Percentiles rank a stretch among this genome's conserved stretches.
Conservation (phyloP, 768 basidiomycete genomes). For the Roridomyces roridus region DNA sequence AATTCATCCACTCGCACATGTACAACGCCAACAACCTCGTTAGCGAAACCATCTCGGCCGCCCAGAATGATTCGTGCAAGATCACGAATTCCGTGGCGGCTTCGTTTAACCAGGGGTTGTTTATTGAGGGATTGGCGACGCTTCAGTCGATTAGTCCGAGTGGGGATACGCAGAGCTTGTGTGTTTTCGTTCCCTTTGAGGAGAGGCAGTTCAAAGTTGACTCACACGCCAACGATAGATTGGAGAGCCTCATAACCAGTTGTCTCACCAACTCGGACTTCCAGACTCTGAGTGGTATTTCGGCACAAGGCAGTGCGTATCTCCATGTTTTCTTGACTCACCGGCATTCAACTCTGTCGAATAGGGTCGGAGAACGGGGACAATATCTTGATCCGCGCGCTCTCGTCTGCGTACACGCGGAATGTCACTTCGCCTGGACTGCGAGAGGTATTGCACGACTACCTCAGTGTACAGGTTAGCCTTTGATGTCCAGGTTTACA, state of each 20-base stretch:
- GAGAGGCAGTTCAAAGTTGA: too few relatives aligned
- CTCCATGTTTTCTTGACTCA: background rate
- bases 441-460: conserved; percentile 4
- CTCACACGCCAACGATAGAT: too few relatives aligned
- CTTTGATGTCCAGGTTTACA: too few relatives aligned
- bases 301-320: background rate
- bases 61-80: conserved; percentile 9
- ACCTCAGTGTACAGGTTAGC: conserved; percentile 16
- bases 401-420: conserved; percentile 13
- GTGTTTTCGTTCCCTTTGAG: background rate
- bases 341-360: background rate
- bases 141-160: conserved; percentile 11
- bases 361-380: conserved; percentile 3
- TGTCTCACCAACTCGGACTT: background rate
- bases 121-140: conserved; percentile 20
- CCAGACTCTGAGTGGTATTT: background rate
- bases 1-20: conserved; percentile 17
- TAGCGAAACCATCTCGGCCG: conserved; percentile 1
- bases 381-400: conserved; percentile 2
- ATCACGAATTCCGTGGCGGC: background rate
- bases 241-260: background rate
- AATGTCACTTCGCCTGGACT: conserved; percentile 8
- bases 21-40: conserved; percentile 1
- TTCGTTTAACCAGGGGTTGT: conserved; percentile 16
- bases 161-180: conserved; percentile 8